Evolutionary conservation across 768 basidiomycete species (phyloP).

Genomic region (Phlegmacium glaucopus): DNA sequence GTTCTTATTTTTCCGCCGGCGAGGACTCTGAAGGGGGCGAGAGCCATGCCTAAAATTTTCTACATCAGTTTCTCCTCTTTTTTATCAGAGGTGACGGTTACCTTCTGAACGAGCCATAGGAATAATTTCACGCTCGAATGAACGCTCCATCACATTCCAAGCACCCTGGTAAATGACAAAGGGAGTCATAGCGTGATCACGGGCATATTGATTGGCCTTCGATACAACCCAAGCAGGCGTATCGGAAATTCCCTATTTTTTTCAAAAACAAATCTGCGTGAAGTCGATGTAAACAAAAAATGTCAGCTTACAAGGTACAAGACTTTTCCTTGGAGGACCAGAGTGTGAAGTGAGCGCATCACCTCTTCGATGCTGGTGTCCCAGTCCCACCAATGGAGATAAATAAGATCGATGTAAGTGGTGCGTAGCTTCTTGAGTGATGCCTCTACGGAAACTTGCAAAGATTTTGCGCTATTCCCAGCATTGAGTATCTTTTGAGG

Average conservation of each 20-base stretch:
- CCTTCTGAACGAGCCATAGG: conserved; percentile 41
- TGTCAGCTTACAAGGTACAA: conserved; percentile 33
- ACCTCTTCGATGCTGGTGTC: conserved; percentile 51
- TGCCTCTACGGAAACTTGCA: conserved; percentile 37
- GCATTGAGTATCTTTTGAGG: conserved; percentile 35
- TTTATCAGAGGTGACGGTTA: conserved; percentile 23
- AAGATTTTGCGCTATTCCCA: conserved; percentile 47
- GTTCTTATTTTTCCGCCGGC: too few species aligned
- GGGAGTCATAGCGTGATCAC: conserved; percentile 41
- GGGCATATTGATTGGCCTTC: conserved; percentile 45
- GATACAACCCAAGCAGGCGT: too few species aligned
- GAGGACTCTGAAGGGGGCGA: too few species aligned
- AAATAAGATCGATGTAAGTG: conserved; percentile 44
- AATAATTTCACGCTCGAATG: conserved; percentile 51
- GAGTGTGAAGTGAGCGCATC: conserved; percentile 50
- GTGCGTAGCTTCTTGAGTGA: conserved; percentile 46
- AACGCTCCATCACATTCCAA: conserved; percentile 39
- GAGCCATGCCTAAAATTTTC: too few species aligned
- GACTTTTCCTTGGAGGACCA: conserved; percentile 51
- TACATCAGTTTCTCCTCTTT: conserved; percentile 29
- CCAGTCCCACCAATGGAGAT: conserved; percentile 52
- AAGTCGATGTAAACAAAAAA: background rate
- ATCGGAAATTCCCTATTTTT: too few species aligned
- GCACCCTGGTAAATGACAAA: conserved; percentile 50
- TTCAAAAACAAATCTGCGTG: conserved; percentile 25